These are phyloP conservation scores for Paecilomyces dactylethromorphus DNA, from an alignment of 2,329 filamentous ascomycete genomes.

Conservation along the genomic window DNA sequence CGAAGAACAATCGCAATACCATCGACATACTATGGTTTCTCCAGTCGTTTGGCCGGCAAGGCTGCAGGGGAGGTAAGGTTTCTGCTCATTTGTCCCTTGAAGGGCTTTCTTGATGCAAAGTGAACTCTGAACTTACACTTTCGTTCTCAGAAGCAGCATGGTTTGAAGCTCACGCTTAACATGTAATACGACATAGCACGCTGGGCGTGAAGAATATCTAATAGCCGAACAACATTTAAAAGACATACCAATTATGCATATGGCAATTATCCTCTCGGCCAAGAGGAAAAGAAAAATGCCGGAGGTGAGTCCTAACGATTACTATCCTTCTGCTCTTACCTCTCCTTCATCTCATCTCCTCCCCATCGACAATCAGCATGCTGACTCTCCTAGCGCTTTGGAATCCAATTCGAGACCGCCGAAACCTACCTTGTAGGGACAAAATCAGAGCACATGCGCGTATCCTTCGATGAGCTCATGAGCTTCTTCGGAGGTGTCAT, in stretches of 20 bases:
- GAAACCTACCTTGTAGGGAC: constrained; percentile 15
- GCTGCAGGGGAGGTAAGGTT: not conserved
- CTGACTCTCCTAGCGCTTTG: constrained; percentile 3
- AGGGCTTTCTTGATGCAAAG: not conserved
- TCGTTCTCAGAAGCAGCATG: not conserved
- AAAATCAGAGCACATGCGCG: constrained; percentile 10
- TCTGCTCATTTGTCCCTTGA: not conserved
- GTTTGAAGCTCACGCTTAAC: not conserved
- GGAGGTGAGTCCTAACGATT: not conserved
- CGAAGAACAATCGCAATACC: not conserved
- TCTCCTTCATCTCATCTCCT: not conserved
- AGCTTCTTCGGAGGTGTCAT: constrained; percentile 10
- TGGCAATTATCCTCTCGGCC: not conserved
- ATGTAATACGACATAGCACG: not conserved
- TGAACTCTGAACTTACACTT: not conserved
- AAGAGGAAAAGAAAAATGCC: not conserved
- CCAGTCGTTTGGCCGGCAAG: not conserved
- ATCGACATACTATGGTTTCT: not conserved
- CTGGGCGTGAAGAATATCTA: not conserved
- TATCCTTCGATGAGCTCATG: constrained; percentile 14
- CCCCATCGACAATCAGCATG: not conserved
- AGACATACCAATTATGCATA: not conserved
- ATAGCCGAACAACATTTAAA: not conserved
- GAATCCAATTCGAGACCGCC: constrained; percentile 14
- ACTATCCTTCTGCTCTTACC: not conserved